Evolutionary conservation across 768 basidiomycete genomes (phyloP), one percentile per base, ranked within the genome.

Genomic region (Exidia glandulosa): DNA sequence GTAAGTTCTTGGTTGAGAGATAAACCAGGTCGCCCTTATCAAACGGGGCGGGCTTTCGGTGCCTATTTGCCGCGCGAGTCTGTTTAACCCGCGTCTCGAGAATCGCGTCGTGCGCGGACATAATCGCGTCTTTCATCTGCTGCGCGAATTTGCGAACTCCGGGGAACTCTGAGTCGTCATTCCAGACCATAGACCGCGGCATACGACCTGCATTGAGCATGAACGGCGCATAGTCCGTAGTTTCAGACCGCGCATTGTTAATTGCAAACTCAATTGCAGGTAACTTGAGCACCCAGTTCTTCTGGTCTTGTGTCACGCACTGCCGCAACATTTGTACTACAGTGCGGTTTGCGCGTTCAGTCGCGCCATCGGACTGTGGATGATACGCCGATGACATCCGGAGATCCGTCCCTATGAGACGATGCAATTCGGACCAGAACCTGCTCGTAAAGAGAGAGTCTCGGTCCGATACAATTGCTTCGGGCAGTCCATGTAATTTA

Each of bases 361-460:
- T 76, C 0, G 71, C 61, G 0, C 76, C 75, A 61, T 78, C 75
- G 0, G 75, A 74, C 59, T 79, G 66, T 0, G 77, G 77, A 60
- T 79, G 77, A 59, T 70, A 79, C 0, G 75, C 64, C 0, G 72
- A 74, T 0, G 74, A 76, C 70, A 79, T 71, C 0, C 65, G 54
- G 0, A 75, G 65, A 16, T 72, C 66, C 1, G 66, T 65, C 0
- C 71, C 70, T 0, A 74, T 58, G 3, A 66, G 64, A 45, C 62
- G 48, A 59, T 75, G 65, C 0, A 79, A 63, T 6, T 68, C 65
- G 10, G 58, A 50, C 79, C 78, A 80, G 61, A 79, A 79, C 0
- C 52, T 57, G 25, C 75, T 74, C 0, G 75, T 79, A 62, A 79
- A 80, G 2, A 75, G 63, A 0, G 70, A 61, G 58, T 78, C 77